A percentile compares a stretch with the other conserved stretches of the same genome.
Conservation (phyloP, 257 asterid species). For the Henckelia pumila region DNA sequence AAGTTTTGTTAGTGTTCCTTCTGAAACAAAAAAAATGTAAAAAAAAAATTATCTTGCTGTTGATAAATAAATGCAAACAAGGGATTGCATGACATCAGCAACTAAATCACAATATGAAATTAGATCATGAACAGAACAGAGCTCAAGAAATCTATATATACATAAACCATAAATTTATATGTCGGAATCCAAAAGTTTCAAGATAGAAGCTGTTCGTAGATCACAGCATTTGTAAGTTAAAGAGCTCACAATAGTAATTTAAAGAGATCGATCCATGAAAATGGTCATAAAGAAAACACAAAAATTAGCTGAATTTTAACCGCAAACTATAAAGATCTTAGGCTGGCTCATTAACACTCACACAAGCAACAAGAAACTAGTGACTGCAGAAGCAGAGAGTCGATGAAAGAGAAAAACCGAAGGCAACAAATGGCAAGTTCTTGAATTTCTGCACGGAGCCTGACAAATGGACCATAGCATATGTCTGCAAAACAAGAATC, state of each 20-base stretch:
- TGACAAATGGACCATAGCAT: conserved; percentile 75
- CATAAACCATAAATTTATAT: background rate
- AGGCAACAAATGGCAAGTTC: conserved; percentile 81
- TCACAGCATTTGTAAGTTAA: background rate
- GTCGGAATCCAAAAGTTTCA: background rate
- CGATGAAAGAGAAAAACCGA: conserved; percentile 64
- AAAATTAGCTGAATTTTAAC: conserved; percentile 15
- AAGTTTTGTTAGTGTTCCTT: background rate
- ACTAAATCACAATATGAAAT: background rate
- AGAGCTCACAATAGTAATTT: background rate
- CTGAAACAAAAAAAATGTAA: conserved; percentile 8
- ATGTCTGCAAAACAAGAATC: conserved; percentile 32
- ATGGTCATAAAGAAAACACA: conserved; percentile 1
- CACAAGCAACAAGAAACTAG: conserved; percentile 79
- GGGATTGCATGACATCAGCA: background rate
- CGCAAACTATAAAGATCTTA: conserved; percentile 2
- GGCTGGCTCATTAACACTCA: conserved; percentile 41
- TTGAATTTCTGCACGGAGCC: conserved; percentile 70
- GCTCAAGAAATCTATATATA: no score
- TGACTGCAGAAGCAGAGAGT: conserved; percentile 63
- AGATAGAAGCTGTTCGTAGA: background rate
- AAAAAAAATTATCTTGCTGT: conserved; percentile 3
- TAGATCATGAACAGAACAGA: background rate
- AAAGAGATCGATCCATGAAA: conserved; percentile 5
- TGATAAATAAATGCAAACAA: background rate